Base-by-base conservation (phyloP, 2,329 filamentous ascomycete genomes). In the Diaporthe citrichinensis region DNA sequence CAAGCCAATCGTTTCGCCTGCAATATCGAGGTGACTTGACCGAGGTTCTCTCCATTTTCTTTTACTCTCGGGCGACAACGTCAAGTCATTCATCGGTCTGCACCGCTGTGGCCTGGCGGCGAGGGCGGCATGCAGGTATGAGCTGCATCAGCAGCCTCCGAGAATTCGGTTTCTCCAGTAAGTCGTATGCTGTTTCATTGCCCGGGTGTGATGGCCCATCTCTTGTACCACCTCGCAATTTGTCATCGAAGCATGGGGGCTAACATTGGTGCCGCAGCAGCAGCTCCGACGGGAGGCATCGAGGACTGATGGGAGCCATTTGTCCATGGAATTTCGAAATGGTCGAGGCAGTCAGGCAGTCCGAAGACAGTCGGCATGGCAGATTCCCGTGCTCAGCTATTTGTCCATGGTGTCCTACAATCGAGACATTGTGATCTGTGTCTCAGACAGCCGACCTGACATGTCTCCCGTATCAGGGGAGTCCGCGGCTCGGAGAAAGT, bases 381-480 rank as follows among this genome's bases (percentile, higher is more conserved):
- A 67, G 20, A 44, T 7, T 1, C 46, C 25, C 23, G 12, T 5
- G 51, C 31, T 5, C 34, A n/a, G 39, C 7, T 28, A 55, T 34
- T 41, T 53, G 44, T 25, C 58, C 55, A n/a, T 10, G n/a, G 20
- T 25, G 55, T 20, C 20, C 23, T 25, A 5, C n/a, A 36, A 39
- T 72, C 39, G 34, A 65, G 41, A 74, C 49, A 59, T 41, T 28
- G 34, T 68, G 51, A 20, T 49, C 31, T 36, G 28, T 72, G 68
- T 68, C 67, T 76, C 39, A 74, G 72, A 74, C 75, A 72, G 25
- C 51, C 53, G 68, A 25, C 51, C 53, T 73, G 20, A 17, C 58
- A 28, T 67, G 46, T 53, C n/a, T 49, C 49, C 31, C 65, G 25
- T 31, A 25, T 25, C 36, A 34, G 34, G 58, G 39, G 8, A 44